Conservation (phyloP, 805 yeast species). For the Candida andamanensis region DNA sequence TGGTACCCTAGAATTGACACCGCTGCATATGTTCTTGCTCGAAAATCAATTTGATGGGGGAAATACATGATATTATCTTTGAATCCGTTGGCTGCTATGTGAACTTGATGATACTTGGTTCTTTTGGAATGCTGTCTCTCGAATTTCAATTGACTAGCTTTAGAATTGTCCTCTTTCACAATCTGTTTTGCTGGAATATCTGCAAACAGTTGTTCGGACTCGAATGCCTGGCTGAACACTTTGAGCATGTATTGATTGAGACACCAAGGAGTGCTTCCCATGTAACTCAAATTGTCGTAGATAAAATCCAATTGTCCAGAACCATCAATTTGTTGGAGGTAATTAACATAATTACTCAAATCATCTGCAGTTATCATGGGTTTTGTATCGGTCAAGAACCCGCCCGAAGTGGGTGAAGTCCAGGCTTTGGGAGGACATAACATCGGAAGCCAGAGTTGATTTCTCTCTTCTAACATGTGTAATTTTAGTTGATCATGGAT, state of each 20-base stretch:
- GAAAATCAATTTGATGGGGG: slow-evolving; percentile 36
- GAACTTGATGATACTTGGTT: slow-evolving; percentile 15
- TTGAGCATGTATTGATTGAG: slow-evolving; percentile 23
- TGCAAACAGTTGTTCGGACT: slow-evolving; percentile 16
- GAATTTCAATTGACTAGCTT: slow-evolving; percentile 4
- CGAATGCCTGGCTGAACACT: slow-evolving; percentile 18
- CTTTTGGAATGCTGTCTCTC: slow-evolving; percentile 14
- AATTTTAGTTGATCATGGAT: slow-evolving; percentile 15
- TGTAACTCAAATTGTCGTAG: slow-evolving; percentile 22
- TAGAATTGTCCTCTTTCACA: neutral
- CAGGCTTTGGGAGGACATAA: slow-evolving; percentile 33
- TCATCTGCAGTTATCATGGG: slow-evolving; percentile 20
- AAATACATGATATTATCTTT: slow-evolving; percentile 24
- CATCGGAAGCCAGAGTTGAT: slow-evolving; percentile 30
- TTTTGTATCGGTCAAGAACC: slow-evolving; percentile 23
- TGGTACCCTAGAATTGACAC: slow-evolving; percentile 31
- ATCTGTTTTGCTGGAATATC: slow-evolving; percentile 18
- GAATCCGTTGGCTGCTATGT: slow-evolving; percentile 20
- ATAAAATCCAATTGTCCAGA: slow-evolving; percentile 30
- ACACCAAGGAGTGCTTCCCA: slow-evolving; percentile 33
- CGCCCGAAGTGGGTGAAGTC: slow-evolving; percentile 30
- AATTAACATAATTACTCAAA: slow-evolving; percentile 12
- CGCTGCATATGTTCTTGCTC: slow-evolving; percentile 39
- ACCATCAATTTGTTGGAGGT: slow-evolving; percentile 20
- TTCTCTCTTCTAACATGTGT: slow-evolving; percentile 40